phyloP scores from a whole-genome alignment of 2,329 filamentous ascomycete genomes.

The Aspergillus sp. region DNA sequence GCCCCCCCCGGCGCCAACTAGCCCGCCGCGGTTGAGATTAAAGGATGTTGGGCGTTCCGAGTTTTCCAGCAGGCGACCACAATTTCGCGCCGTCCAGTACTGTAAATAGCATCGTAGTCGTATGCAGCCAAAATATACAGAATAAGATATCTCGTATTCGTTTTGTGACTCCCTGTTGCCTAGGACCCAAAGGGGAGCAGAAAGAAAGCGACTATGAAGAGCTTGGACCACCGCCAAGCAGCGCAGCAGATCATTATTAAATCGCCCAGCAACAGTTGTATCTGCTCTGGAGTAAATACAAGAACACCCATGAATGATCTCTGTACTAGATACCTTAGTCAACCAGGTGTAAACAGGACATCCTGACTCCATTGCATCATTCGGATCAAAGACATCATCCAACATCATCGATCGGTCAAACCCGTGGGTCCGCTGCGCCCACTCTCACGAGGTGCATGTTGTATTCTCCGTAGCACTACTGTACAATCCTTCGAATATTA shows the following conservation, averaged over 20 bases:
- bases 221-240: background rate
- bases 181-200: background rate
- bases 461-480: background rate
- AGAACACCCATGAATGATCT: background rate
- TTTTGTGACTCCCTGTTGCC: background rate
- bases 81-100: background rate
- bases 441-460: background rate
- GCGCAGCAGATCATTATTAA: background rate
- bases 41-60: background rate
- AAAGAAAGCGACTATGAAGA: background rate
- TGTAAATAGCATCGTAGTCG: background rate
- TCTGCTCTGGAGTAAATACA: too few relatives aligned
- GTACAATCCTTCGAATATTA: background rate
- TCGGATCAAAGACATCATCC: constrained; percentile 8
- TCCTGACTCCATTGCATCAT: background rate
- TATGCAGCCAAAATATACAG: too few relatives aligned
- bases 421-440: constrained; percentile 1
- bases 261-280: background rate
- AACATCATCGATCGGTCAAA: constrained; percentile 7
- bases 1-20: background rate
- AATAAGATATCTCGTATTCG: background rate
- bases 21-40: background rate
- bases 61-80: background rate
- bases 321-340: too few relatives aligned
- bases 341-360: too few relatives aligned